phyloP scores from a whole-genome alignment of 257 asterid genomes.

The Asclepias syriaca region DNA sequence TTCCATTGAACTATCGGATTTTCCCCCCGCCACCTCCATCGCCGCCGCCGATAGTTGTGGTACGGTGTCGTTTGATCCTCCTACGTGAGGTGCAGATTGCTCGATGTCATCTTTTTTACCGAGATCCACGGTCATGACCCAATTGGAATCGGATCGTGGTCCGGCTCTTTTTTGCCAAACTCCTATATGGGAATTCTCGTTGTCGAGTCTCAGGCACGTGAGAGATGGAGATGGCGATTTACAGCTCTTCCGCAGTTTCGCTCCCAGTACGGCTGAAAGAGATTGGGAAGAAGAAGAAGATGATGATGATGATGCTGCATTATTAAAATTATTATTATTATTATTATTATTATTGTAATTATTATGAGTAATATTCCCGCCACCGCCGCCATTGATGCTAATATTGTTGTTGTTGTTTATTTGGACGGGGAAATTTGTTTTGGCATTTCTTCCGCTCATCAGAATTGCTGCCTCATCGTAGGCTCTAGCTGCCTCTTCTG shows the following conservation, averaged over 20 bases:
- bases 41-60: too few species aligned
- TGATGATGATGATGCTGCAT: conserved; percentile 17
- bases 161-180: conserved; percentile 65
- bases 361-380: not conserved
- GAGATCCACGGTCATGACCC: conserved; percentile 59
- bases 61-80: not conserved
- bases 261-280: conserved; percentile 33
- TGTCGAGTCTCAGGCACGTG: conserved; percentile 55
- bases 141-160: conserved; percentile 30
- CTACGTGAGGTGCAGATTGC: not conserved
- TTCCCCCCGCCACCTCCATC: not conserved
- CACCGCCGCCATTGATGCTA: not conserved
- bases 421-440: conserved; percentile 48
- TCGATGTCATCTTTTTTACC: conserved; percentile 17
- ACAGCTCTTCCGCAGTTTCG: conserved; percentile 40
- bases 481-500: conserved; percentile 57
- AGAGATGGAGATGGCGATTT: conserved; percentile 47
- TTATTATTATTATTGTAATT: not conserved
- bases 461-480: conserved; percentile 54
- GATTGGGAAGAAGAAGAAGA: conserved; percentile 15
- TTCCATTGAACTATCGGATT: not conserved
- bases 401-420: not conserved
- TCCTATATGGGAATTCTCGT: conserved; percentile 51
- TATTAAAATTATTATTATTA: not conserved
- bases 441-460: conserved; percentile 56